Base-by-base conservation (phyloP, 345 rosid species). In the Stellera chamaejasme region DNA sequence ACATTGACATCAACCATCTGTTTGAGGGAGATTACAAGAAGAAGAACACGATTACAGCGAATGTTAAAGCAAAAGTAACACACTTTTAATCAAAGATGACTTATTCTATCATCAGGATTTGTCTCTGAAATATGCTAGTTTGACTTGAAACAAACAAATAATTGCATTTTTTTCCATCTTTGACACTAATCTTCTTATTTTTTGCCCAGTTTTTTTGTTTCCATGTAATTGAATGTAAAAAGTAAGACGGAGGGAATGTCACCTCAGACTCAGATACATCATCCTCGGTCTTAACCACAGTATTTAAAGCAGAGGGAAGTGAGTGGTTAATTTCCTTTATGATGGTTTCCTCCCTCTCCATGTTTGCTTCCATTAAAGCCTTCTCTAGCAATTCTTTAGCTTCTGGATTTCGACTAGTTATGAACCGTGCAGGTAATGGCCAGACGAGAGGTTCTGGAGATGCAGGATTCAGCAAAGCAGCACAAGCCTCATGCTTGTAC, bases 401-500 rank as follows among this genome's bases (percentile, higher is more conserved):
- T 48, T 87, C 97, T 6, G 77, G 78, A 55, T 83, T 77, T 59
- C 83, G 82, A 63, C 86, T 95, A 13, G 89, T 79, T 63, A 90
- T 90, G 79, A 90, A 90, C 66, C 87, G 87, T 45, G 87, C 74
- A 10, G 97, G 96, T 0, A 93, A 84, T 39, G 97, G 97, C 97
- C 97, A 90, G 26, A 90, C 93, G 15, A 90, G 87, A 54, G 90
- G 97, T 66, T 84, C 97, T 28, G 96, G 87, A 2, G 97, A 82
- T 12, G 90, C 69, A 9, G 97, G 97, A 58, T 90, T 82, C 32
- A 90, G 71, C 64, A 90, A 67, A 4, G 76, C 79, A 5, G 79
- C 73, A 65, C 76, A 73, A 4, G 68, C 64, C 66, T 79, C 65
- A 61, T 70, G 69, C 49, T 68, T 77, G 66, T 67, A 55, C 74